Evolutionary conservation across 2,329 filamentous ascomycete species (phyloP).

Genomic region (Calonectria hongkongensis): DNA sequence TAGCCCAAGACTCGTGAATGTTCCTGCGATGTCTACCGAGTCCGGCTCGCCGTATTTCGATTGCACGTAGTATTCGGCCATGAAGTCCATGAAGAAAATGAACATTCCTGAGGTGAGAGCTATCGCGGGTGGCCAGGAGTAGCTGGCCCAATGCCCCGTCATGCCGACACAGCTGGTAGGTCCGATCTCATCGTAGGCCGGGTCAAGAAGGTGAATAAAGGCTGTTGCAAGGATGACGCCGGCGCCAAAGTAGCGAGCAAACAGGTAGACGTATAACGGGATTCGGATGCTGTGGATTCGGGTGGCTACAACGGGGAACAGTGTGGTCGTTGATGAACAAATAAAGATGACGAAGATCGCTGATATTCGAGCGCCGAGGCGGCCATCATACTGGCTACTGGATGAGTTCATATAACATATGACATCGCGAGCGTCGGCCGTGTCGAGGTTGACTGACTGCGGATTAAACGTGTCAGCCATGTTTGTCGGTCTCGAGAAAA

Average conservation of each 20-base stretch:
- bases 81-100: constrained; percentile 71
- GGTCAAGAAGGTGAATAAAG: constrained; percentile 78
- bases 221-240: constrained; percentile 87
- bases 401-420: constrained; percentile 69
- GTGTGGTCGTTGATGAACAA: constrained; percentile 74
- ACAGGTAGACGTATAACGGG: constrained; percentile 80
- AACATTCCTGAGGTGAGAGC: constrained; percentile 67
- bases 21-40: too few relatives aligned
- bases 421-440: constrained; percentile 62
- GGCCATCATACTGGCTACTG: constrained; percentile 73
- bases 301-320: constrained; percentile 81
- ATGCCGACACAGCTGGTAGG: constrained; percentile 64
- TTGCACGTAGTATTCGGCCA: constrained; percentile 65
- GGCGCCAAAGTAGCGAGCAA: constrained; percentile 84
- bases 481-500: neutral
- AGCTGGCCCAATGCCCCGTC: constrained; percentile 70
- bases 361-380: constrained; percentile 80
- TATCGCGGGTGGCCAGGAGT: constrained; percentile 72
- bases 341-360: constrained; percentile 85
- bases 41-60: too few relatives aligned
- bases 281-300: constrained; percentile 72
- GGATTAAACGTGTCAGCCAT: constrained; percentile 37
- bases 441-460: constrained; percentile 37
- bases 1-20: neutral
- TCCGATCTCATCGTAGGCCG: constrained; percentile 57